phyloP scores from a whole-genome alignment of 208 protist species.

The Crithidia mellificae region DNA sequence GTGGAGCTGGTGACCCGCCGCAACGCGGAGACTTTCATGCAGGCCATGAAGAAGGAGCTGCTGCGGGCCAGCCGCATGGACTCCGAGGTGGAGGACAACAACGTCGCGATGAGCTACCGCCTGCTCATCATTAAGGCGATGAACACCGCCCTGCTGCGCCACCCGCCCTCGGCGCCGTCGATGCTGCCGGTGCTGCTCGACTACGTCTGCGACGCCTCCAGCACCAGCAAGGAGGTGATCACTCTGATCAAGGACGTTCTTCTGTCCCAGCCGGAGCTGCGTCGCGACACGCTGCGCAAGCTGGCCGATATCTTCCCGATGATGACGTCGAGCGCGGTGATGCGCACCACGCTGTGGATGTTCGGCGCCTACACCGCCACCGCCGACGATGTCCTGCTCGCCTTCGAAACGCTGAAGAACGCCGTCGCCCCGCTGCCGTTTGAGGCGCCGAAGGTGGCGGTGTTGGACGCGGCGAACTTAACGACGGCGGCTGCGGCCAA shows the following conservation, averaged over 20 bases:
- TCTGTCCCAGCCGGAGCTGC: constrained; percentile 87
- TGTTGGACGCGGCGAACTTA: constrained; percentile 10
- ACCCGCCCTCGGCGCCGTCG: constrained; percentile 75
- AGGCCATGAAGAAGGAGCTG: constrained; percentile 96
- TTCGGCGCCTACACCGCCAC: constrained; percentile 88
- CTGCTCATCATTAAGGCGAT: constrained; percentile 93
- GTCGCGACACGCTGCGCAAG: constrained; percentile 55
- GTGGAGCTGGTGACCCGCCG: constrained; percentile 91
- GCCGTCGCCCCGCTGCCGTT: constrained; percentile 63
- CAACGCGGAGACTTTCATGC: constrained; percentile 94
- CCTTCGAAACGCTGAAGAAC: constrained; percentile 44
- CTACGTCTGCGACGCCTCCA: constrained; percentile 87
- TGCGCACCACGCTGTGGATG: constrained; percentile 92
- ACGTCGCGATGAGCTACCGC: constrained; percentile 38
- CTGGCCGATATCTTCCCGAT: constrained; percentile 64
- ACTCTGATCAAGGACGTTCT: constrained; percentile 95
- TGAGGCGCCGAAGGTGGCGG: constrained; percentile 28
- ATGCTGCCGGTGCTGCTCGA: constrained; percentile 95
- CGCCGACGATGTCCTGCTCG: constrained; percentile 62
- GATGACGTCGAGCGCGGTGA: constrained; percentile 63
- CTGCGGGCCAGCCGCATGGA: constrained; percentile 45
- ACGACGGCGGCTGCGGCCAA: constrained; percentile 21
- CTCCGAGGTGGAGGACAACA: constrained; percentile 73
- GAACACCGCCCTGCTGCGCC: constrained; percentile 89
- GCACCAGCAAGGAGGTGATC: constrained; percentile 89